Conservation (phyloP, 805 yeast species). For the Barnettozyma salicaria region DNA sequence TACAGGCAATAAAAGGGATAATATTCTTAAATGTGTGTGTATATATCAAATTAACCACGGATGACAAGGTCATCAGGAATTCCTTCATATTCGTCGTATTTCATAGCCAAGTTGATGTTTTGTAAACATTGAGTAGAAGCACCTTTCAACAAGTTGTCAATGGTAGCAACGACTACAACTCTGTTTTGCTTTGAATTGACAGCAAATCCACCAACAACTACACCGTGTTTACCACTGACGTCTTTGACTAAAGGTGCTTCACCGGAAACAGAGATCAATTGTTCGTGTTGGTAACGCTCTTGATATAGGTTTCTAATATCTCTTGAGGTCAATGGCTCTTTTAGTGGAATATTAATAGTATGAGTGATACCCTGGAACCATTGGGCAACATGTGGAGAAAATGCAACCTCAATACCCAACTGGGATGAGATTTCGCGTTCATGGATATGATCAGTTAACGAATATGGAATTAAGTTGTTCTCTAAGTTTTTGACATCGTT, state of each 20-base stretch:
- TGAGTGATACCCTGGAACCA: slow-evolving; percentile 99
- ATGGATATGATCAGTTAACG: slow-evolving; percentile 94
- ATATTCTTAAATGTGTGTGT: no score
- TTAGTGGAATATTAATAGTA: slow-evolving; percentile 86
- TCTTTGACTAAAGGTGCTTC: slow-evolving; percentile 92
- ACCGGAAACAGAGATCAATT: slow-evolving; percentile 76
- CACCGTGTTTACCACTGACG: slow-evolving; percentile 91
- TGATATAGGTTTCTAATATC: slow-evolving; percentile 82
- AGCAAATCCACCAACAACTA: slow-evolving; percentile 92
- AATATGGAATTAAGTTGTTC: slow-evolving; percentile 89
- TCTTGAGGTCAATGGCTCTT: slow-evolving; percentile 62
- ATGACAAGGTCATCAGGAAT: slow-evolving; percentile 65
- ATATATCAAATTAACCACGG: slow-evolving; percentile 28
- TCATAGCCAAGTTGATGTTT: slow-evolving; percentile 84
- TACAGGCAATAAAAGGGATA: no score
- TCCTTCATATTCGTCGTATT: slow-evolving; percentile 92
- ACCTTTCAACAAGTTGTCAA: slow-evolving; percentile 93
- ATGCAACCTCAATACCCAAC: slow-evolving; percentile 74
- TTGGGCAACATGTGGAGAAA: slow-evolving; percentile 96
- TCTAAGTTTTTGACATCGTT: slow-evolving; percentile 71
- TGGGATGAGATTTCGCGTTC: slow-evolving; percentile 87
- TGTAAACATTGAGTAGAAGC: slow-evolving; percentile 98
- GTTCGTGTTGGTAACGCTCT: slow-evolving; percentile 83
- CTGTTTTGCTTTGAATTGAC: slow-evolving; percentile 84
- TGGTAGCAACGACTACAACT: slow-evolving; percentile 90